Evolutionary conservation across 2,329 filamentous ascomycete genomes (phyloP), one percentile per base, ranked within the genome.

Genomic region (Trichoderma asperellum): DNA sequence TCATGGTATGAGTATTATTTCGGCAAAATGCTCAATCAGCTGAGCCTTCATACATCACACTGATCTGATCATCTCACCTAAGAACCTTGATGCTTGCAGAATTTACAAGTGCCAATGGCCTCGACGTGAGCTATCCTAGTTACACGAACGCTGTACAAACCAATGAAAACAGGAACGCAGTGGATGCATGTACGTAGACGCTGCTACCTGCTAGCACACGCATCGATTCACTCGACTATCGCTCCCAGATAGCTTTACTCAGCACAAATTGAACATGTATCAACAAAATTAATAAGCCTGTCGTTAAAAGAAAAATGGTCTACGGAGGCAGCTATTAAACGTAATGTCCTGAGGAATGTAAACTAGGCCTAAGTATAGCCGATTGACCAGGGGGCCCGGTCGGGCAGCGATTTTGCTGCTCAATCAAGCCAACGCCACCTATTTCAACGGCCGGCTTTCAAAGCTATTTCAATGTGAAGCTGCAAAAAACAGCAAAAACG

Each of bases 31-130:
- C 2, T 12, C n/a, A 12, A 24, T 5, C 10, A 24, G 3, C 8
- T 49, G 1, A 12, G 16, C 4, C 0, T 12, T 4, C 5, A 49
- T 24, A 2, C n/a, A 12, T 8, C n/a, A n/a, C n/a, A n/a, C 1
- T 18, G 4, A 12, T n/a, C n/a, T 12, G 11, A 24, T 0, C 2
- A 49, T 49, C 8, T 21, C 47, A 12, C 11, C 47, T 24, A 24
- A 49, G 5, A 49, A 24, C n/a, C n/a, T 49, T 24, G 47, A 49
- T 21, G 10, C 2, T 21, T 4, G 7, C 16, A 14, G 47, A 24
- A 2, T 24, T 49, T 12, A 8, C 4, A 24, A 5, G 21, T 8
- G 6, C 18, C 4, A 11, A 8, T 24, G 47, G 5, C 12, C n/a
- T 12, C 47, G 21, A 24, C 12, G 21, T 49, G 24, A 21, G 43